A percentile compares a stretch with the other conserved stretches of the same genome.
Conservation (phyloP, 129 eudicot species). For the Mikania micrantha region DNA sequence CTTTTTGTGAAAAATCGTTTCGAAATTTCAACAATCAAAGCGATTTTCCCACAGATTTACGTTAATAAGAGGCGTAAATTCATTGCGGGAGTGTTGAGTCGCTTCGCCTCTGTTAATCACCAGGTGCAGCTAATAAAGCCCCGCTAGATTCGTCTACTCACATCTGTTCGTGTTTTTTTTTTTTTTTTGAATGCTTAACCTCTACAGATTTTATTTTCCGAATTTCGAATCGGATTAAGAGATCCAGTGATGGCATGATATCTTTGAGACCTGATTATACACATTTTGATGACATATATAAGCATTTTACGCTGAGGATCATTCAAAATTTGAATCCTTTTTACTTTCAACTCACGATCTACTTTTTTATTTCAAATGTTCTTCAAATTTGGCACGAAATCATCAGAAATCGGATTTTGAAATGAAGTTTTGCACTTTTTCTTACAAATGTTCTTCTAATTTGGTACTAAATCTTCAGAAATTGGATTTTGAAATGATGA, state of each 20-base stretch:
- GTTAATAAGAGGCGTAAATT: slow-evolving; percentile 21
- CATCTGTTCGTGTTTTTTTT: too few species aligned
- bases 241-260: slow-evolving; percentile 41
- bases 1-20: slow-evolving; percentile 11
- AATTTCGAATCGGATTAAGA: not conserved
- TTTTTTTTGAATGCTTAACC: not conserved
- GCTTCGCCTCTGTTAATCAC: slow-evolving; percentile 28
- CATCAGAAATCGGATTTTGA: too few species aligned
- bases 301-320: slow-evolving; percentile 38
- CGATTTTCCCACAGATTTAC: not conserved
- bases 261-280: slow-evolving; percentile 44
- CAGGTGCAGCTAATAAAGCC: slow-evolving; percentile 41
- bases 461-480: not conserved
- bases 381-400: too few species aligned
- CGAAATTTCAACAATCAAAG: not conserved
- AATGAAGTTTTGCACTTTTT: too few species aligned
- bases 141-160: slow-evolving; percentile 15
- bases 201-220: not conserved
- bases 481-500: slow-evolving; percentile 26
- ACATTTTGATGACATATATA: slow-evolving; percentile 28
- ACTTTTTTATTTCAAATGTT: too few species aligned
- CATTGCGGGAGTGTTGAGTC: slow-evolving; percentile 37
- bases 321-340: not conserved
- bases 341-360: not conserved
- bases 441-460: not conserved